These are phyloP conservation scores for Aristolochia californica DNA, from an alignment of 164 flowering plant species.

Conservation along the genomic window DNA sequence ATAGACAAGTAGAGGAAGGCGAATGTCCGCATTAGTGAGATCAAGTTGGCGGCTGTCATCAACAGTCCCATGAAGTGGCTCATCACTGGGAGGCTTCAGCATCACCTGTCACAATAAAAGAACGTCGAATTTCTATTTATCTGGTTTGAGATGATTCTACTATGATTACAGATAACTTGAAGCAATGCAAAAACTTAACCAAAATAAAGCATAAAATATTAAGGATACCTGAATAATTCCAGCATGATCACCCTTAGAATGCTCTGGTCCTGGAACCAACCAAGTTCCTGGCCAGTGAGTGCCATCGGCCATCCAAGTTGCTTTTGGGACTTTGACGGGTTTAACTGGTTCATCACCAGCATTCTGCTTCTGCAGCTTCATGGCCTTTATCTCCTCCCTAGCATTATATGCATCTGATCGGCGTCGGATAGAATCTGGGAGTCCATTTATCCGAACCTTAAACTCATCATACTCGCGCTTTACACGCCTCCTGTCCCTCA, in stretches of 20 bases:
- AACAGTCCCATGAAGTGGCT: slow-evolving; percentile 24
- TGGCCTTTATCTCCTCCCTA: slow-evolving; percentile 72
- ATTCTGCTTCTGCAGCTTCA: slow-evolving; percentile 47
- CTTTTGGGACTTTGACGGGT: slow-evolving; percentile 49
- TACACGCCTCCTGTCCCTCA: slow-evolving; percentile 59
- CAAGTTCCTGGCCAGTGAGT: slow-evolving; percentile 96
- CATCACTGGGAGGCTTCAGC: slow-evolving; percentile 64
- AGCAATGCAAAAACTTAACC: background rate
- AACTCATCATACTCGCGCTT: slow-evolving; percentile 87
- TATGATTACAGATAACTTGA: too few species aligned
- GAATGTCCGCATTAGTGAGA: slow-evolving; percentile 22
- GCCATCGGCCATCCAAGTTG: slow-evolving; percentile 92
- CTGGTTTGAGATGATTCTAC: too few species aligned
- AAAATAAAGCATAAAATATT: background rate
- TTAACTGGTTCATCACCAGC: slow-evolving; percentile 42
- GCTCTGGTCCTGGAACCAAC: slow-evolving; percentile 43
- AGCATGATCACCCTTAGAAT: slow-evolving; percentile 69
- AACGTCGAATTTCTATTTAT: background rate
- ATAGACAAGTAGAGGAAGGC: slow-evolving; percentile 28
- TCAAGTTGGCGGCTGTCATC: slow-evolving; percentile 20
- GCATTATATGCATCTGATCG: slow-evolving; percentile 85
- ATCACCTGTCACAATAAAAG: slow-evolving; percentile 35
- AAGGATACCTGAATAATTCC: slow-evolving; percentile 61
- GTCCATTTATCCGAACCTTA: slow-evolving; percentile 74
- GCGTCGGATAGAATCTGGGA: slow-evolving; percentile 75